Conservation (phyloP, 2,329 filamentous ascomycete species). For the Arthrobotrys megalospora region DNA sequence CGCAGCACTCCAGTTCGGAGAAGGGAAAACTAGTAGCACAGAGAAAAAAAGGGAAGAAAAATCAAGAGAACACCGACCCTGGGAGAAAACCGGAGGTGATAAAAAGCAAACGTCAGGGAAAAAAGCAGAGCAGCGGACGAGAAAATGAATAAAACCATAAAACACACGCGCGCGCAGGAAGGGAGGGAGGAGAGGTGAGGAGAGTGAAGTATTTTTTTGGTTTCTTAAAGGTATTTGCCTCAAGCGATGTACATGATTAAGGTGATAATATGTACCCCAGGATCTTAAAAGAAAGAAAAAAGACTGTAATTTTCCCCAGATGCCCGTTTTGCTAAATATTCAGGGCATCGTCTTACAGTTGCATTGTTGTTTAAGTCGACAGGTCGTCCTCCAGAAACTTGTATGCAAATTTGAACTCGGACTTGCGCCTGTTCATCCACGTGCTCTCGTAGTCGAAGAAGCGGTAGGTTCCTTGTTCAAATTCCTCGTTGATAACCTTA, state of each 20-base stretch:
- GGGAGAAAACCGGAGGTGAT: slow-evolving; percentile 50
- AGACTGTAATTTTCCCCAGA: slow-evolving; percentile 28
- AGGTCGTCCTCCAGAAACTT: slow-evolving; percentile 97
- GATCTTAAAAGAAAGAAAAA: slow-evolving; percentile 25
- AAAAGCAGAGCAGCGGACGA: not conserved
- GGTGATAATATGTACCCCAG: slow-evolving; percentile 52
- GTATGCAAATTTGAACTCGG: slow-evolving; percentile 91
- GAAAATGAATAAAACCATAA: not conserved
- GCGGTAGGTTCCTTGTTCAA: slow-evolving; percentile 97
- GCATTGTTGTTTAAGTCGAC: slow-evolving; percentile 66
- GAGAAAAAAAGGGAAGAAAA: slow-evolving; percentile 25
- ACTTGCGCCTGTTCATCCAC: slow-evolving; percentile 72
- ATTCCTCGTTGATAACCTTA: slow-evolving; percentile 98
- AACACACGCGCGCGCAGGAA: slow-evolving; percentile 12
- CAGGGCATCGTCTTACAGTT: slow-evolving; percentile 31
- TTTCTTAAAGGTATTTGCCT: slow-evolving; percentile 41
- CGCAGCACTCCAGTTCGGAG: slow-evolving; percentile 28
- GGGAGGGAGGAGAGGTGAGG: slow-evolving; percentile 17
- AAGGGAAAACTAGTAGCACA: slow-evolving; percentile 28
- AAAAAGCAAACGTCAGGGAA: slow-evolving; percentile 32
- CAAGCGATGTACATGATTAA: slow-evolving; percentile 55
- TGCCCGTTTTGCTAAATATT: slow-evolving; percentile 49
- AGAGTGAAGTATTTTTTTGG: slow-evolving; percentile 30
- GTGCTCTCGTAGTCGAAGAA: slow-evolving; percentile 99
- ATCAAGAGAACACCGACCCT: slow-evolving; percentile 57